A percentile compares a stretch with the other conserved stretches of the same genome.
These are phyloP conservation scores for Cladophialophora chaetospira DNA, from an alignment of 2,329 filamentous ascomycete genomes.

Conservation along the genomic window DNA sequence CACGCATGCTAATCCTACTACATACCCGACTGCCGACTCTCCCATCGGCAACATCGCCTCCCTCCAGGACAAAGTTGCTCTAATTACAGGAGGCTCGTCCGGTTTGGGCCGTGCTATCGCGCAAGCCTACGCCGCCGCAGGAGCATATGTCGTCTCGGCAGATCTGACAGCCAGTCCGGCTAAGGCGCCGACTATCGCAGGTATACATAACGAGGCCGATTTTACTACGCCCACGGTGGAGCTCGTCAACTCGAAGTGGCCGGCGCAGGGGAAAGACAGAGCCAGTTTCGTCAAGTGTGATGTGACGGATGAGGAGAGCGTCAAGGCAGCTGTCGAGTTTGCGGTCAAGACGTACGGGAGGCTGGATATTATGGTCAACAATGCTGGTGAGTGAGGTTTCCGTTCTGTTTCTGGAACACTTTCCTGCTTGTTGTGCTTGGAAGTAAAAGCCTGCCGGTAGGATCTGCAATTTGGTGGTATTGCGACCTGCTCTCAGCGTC, in stretches of 20 bases:
- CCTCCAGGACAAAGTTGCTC: conserved; percentile 39
- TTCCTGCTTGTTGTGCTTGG: background rate
- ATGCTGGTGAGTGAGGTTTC: conserved; percentile 31
- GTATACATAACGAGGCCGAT: conserved; percentile 28
- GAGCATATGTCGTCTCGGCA: conserved; percentile 47
- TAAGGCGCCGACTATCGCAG: conserved; percentile 30
- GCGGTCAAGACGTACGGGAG: conserved; percentile 79
- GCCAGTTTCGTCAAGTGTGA: conserved; percentile 25
- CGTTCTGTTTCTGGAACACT: conserved; percentile 8
- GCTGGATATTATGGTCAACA: conserved; percentile 35
- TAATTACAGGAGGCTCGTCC: conserved; percentile 52
- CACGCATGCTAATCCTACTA: background rate
- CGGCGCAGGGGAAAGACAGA: background rate
- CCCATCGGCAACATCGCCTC: conserved; percentile 23
- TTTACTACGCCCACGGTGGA: conserved; percentile 29
- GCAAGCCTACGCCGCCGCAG: conserved; percentile 44
- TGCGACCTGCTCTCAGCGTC: no score
- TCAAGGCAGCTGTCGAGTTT: conserved; percentile 75
- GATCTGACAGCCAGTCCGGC: conserved; percentile 38
- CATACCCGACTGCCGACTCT: background rate
- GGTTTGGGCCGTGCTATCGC: conserved; percentile 53
- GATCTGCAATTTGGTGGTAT: no score
- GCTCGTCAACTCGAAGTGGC: conserved; percentile 26
- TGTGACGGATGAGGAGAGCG: conserved; percentile 26
- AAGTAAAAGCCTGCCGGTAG: no score